phyloP scores from a whole-genome alignment of 768 basidiomycete species.

The Candolleomyces aberdarensis region DNA sequence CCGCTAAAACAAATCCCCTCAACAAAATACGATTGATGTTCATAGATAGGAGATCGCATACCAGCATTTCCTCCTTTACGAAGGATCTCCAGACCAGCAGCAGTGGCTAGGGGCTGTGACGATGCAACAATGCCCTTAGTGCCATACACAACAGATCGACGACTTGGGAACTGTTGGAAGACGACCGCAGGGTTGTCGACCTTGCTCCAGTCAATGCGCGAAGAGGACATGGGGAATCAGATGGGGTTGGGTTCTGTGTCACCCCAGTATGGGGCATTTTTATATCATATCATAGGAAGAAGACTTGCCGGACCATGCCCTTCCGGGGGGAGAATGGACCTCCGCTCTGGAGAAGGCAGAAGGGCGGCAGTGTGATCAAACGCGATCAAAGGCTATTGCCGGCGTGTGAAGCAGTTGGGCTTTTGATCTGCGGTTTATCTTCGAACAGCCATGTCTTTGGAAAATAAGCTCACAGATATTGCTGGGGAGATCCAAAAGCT shows the following conservation, averaged over 20 bases:
- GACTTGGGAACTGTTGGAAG: conserved; percentile 74
- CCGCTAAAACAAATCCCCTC: conserved; percentile 45
- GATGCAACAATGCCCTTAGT: conserved; percentile 86
- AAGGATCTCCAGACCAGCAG: conserved; percentile 90
- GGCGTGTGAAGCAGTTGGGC: background rate
- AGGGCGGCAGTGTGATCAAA: background rate
- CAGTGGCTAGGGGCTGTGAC: conserved; percentile 87
- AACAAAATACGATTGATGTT: background rate
- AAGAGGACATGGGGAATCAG: background rate
- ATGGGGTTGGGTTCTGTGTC: background rate
- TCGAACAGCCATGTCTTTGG: conserved; percentile 45
- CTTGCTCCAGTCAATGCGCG: conserved; percentile 48
- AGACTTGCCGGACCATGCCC: too few relatives aligned
- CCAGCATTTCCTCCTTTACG: conserved; percentile 95
- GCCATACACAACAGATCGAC: conserved; percentile 83
- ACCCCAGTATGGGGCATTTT: background rate
- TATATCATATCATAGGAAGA: too few relatives aligned
- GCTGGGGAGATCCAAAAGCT: conserved; percentile 79
- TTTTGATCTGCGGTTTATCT: conserved; percentile 6
- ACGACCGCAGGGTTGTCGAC: conserved; percentile 65
- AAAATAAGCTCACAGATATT: conserved; percentile 59
- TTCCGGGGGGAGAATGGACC: too few relatives aligned
- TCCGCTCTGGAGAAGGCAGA: too few relatives aligned
- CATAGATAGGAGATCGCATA: conserved; percentile 24
- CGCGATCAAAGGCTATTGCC: background rate